Conservation (phyloP, 768 basidiomycete species). For the Rhizopogon sp. region DNA sequence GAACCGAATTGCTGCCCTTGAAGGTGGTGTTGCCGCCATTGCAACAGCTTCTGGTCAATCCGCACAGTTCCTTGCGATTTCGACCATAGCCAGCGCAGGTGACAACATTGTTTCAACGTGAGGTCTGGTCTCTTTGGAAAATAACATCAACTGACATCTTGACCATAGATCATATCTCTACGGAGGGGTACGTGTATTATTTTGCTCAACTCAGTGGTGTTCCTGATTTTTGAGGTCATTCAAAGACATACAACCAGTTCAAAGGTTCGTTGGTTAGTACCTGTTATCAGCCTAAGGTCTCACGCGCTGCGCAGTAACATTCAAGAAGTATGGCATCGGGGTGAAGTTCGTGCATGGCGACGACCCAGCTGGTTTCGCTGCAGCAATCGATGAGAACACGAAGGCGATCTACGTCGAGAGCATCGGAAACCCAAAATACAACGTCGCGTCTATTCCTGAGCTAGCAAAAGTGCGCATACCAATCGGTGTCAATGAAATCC, state of each 20-base stretch:
- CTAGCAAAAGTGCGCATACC: conserved; percentile 41
- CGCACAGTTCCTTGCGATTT: conserved; percentile 58
- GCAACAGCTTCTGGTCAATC: conserved; percentile 54
- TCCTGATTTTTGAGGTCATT: neutral
- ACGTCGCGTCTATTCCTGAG: conserved; percentile 49
- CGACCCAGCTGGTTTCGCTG: conserved; percentile 41
- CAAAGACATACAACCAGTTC: conserved; percentile 58
- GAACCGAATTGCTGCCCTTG: conserved; percentile 58
- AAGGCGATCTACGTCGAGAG: conserved; percentile 56
- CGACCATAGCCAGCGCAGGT: conserved; percentile 44
- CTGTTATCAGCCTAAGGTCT: neutral
- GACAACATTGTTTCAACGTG: conserved; percentile 66
- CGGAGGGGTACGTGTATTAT: conserved; percentile 43
- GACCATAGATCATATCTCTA: conserved; percentile 44
- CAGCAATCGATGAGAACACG: conserved; percentile 57
- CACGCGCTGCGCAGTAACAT: conserved; percentile 32
- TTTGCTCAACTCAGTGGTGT: neutral
- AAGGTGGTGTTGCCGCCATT: conserved; percentile 58
- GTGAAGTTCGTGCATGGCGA: conserved; percentile 49
- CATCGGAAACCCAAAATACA: conserved; percentile 60
- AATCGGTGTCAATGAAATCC: neutral
- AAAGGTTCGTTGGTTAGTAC: conserved; percentile 35
- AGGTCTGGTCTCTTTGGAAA: conserved; percentile 7
- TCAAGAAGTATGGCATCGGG: conserved; percentile 51
- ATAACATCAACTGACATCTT: neutral